These are phyloP conservation scores for Lactuca saligna DNA, from an alignment of 129 eudicot genomes.

Conservation along the genomic window DNA sequence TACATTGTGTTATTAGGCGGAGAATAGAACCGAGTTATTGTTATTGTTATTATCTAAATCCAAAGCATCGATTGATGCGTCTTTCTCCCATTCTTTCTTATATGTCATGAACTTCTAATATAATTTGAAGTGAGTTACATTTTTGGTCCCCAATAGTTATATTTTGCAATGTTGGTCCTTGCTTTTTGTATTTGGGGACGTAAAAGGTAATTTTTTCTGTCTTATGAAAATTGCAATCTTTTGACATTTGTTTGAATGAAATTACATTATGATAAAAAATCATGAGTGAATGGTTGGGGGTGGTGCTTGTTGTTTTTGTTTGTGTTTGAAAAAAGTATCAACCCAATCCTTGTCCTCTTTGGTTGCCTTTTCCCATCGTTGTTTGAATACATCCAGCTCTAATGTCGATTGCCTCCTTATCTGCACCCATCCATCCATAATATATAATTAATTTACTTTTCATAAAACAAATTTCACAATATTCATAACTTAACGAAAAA, in stretches of 20 bases:
- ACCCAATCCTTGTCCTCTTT: conserved; percentile 65
- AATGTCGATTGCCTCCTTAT: conserved; percentile 73
- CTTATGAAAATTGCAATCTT: no score
- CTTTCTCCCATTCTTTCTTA: no score
- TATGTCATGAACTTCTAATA: no score
- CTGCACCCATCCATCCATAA: conserved; percentile 29
- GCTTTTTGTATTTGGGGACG: no score
- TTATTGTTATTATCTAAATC: neutral
- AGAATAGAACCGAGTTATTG: neutral
- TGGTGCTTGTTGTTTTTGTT: conserved; percentile 20
- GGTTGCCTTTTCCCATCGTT: conserved; percentile 76
- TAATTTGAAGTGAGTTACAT: no score
- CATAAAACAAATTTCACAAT: neutral
- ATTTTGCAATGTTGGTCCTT: no score
- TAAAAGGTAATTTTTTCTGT: no score
- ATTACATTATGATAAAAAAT: neutral
- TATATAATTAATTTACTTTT: no score
- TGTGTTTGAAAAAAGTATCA: conserved; percentile 37
- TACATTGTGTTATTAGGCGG: neutral
- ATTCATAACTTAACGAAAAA: neutral
- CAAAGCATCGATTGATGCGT: no score
- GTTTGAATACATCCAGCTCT: conserved; percentile 68
- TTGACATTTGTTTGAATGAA: neutral
- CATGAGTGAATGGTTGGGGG: conserved; percentile 18
- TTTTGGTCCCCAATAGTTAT: no score